Percentiles rank a stretch among this genome's conserved stretches.
phyloP scores from a whole-genome alignment of 2,329 filamentous ascomycete species.

The Hansfordia pulvinata region DNA sequence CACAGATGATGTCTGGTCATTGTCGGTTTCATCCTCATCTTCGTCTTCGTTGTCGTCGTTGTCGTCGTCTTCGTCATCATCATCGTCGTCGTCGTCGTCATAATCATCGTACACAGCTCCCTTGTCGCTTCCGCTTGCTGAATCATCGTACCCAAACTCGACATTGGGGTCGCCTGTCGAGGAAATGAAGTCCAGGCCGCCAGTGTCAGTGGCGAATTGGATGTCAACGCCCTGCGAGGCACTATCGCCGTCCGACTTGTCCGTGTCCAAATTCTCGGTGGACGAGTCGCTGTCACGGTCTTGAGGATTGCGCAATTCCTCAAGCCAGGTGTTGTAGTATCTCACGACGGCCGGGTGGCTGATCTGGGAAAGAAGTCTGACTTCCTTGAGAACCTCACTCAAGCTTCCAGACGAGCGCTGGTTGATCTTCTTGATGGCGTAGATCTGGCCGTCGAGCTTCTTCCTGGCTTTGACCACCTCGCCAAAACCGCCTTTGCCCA shows the following conservation, averaged over 20 bases:
- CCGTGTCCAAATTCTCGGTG: slow-evolving; percentile 24
- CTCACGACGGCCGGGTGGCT: slow-evolving; percentile 80
- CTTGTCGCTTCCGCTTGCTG: slow-evolving; percentile 21
- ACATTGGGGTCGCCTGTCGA: slow-evolving; percentile 66
- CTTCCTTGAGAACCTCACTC: slow-evolving; percentile 72
- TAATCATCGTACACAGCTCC: slow-evolving; percentile 22
- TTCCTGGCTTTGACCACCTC: slow-evolving; percentile 93
- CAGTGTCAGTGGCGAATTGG: slow-evolving; percentile 57
- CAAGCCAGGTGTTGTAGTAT: slow-evolving; percentile 93
- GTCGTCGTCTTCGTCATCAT: slow-evolving; percentile 30
- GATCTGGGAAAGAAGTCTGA: slow-evolving; percentile 78
- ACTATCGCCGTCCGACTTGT: slow-evolving; percentile 24
- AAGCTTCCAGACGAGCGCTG: slow-evolving; percentile 67
- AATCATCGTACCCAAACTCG: slow-evolving; percentile 59
- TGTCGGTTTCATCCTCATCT: no score
- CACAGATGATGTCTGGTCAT: no score
- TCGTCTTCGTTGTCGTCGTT: slow-evolving; percentile 17
- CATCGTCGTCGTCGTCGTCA: slow-evolving; percentile 22
- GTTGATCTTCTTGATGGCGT: slow-evolving; percentile 93
- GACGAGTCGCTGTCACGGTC: slow-evolving; percentile 45
- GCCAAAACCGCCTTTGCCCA: slow-evolving; percentile 91
- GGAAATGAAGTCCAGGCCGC: slow-evolving; percentile 86
- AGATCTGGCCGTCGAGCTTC: slow-evolving; percentile 84
- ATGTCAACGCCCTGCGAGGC: slow-evolving; percentile 30
- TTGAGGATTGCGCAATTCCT: slow-evolving; percentile 45